phyloP scores from a whole-genome alignment of 2,329 filamentous ascomycete species.

The Diaporthe helianthi region DNA sequence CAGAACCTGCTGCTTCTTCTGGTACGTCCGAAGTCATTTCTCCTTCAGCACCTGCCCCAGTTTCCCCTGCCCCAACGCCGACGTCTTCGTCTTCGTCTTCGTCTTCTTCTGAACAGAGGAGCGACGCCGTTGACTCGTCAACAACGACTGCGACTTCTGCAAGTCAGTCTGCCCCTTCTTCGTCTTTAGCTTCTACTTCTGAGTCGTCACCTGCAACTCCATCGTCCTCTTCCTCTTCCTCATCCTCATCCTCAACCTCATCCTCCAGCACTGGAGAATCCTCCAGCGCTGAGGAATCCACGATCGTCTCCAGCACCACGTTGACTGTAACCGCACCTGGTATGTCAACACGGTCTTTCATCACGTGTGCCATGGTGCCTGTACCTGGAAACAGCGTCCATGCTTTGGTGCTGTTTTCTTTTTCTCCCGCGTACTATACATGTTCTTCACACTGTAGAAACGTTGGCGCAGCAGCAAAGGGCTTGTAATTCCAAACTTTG shows the following conservation, averaged over 20 bases:
- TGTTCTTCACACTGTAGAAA: background rate
- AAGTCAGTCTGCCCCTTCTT: conserved; percentile 37
- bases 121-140: conserved; percentile 32
- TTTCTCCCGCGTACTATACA: background rate
- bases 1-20: conserved; percentile 37
- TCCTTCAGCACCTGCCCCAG: conserved; percentile 36
- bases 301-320: conserved; percentile 13
- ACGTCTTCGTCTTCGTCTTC: conserved; percentile 24
- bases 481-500: background rate
- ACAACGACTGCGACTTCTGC: conserved; percentile 33
- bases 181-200: conserved; percentile 28
- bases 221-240: background rate
- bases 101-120: conserved; percentile 36
- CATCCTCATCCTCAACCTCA: background rate
- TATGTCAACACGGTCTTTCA: conserved; percentile 23
- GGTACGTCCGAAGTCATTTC: conserved; percentile 42
- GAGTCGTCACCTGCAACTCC: background rate
- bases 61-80: conserved; percentile 34
- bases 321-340: conserved; percentile 23
- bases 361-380: background rate
- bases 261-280: conserved; percentile 29
- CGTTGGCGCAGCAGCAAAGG: background rate
- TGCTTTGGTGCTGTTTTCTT: background rate
- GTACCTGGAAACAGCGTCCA: background rate
- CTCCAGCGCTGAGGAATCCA: conserved; percentile 1